Evolutionary conservation across 1,284 basidiomycete species (phyloP).

Genomic region (Cutaneotrichosporon dermatis): DNA sequence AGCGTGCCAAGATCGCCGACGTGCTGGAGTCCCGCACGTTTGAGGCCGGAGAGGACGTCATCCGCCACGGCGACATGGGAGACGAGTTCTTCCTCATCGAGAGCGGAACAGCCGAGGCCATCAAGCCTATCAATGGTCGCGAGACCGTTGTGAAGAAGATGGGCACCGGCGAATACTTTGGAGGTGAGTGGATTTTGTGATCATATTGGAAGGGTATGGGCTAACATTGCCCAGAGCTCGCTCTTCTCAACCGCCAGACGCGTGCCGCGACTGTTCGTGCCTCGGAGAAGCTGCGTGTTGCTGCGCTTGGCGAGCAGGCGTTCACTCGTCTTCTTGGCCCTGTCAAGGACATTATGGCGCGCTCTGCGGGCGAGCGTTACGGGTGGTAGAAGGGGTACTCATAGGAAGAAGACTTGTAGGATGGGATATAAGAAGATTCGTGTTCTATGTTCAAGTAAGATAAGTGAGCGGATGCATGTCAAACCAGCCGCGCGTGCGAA

Average conservation of each 20-base stretch:
- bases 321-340: slow-evolving; percentile 94
- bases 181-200: slow-evolving; percentile 59
- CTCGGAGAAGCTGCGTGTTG: slow-evolving; percentile 73
- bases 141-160: slow-evolving; percentile 71
- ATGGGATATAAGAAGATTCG: background rate
- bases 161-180: slow-evolving; percentile 94
- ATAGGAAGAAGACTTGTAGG: background rate
- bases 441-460: background rate
- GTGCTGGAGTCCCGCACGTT: slow-evolving; percentile 82
- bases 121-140: slow-evolving; percentile 64
- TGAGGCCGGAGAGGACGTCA: slow-evolving; percentile 76
- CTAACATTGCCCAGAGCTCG: slow-evolving; percentile 59
- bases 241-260: slow-evolving; percentile 75
- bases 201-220: too few species aligned
- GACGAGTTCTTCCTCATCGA: slow-evolving; percentile 98
- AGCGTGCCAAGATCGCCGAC: slow-evolving; percentile 95
- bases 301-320: slow-evolving; percentile 85
- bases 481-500: too few species aligned
- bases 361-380: slow-evolving; percentile 48
- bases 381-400: slow-evolving; percentile 18
- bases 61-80: slow-evolving; percentile 87
- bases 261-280: slow-evolving; percentile 93
- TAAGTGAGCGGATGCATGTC: too few species aligned
- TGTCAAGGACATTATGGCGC: slow-evolving; percentile 51
- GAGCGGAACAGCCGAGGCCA: slow-evolving; percentile 82